Evolutionary conservation across 345 rosid species (phyloP).

Genomic region (Hevea brasiliensis): DNA sequence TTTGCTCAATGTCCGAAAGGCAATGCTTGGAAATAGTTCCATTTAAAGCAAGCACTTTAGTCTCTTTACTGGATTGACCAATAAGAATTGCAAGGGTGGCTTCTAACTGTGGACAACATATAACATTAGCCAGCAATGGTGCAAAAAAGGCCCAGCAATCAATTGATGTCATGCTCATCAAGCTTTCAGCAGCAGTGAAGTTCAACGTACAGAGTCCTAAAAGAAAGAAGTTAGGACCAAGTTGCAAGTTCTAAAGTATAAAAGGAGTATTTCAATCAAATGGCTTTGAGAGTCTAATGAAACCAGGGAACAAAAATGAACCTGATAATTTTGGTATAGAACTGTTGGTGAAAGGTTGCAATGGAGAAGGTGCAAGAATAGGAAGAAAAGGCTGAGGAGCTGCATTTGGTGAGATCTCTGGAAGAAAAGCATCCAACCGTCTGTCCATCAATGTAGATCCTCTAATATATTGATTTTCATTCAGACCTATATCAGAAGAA

Average conservation of each 20-base stretch:
- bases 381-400: conserved; percentile 93
- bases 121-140: conserved; percentile 80
- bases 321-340: conserved; percentile 82
- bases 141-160: conserved; percentile 83
- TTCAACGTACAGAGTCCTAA: conserved; percentile 75
- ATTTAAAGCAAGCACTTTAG: conserved; percentile 66
- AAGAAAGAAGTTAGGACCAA: conserved; percentile 13
- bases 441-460: conserved; percentile 20
- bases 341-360: conserved; percentile 70
- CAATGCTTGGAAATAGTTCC: conserved; percentile 65
- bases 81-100: conserved; percentile 75
- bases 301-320: conserved; percentile 28
- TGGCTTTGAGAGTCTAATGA: neutral
- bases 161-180: conserved; percentile 73
- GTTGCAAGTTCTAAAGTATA: conserved; percentile 9
- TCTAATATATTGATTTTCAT: conserved; percentile 26
- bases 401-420: conserved; percentile 64
- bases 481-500: conserved; percentile 49
- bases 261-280: conserved; percentile 5
- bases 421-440: conserved; percentile 44
- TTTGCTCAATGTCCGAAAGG: conserved; percentile 77
- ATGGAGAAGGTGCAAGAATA: conserved; percentile 84
- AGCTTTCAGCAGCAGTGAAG: conserved; percentile 64
- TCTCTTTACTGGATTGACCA: conserved; percentile 72
- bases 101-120: conserved; percentile 93